These are phyloP conservation scores for Brassica cretica DNA, from an alignment of 345 rosid genomes.

Conservation along the genomic window DNA sequence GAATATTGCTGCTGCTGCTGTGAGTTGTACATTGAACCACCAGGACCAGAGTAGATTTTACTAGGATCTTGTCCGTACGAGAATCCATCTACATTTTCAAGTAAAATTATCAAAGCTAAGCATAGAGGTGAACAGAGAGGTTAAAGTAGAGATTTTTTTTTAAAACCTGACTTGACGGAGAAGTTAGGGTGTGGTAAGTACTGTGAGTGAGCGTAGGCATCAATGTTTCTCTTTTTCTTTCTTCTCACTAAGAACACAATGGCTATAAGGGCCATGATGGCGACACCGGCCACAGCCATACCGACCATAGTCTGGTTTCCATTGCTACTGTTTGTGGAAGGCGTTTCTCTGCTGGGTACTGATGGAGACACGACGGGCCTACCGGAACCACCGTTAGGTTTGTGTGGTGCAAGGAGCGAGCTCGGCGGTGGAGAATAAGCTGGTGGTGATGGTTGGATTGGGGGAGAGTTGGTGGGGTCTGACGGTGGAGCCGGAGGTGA, in stretches of 20 bases:
- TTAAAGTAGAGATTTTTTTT: background rate
- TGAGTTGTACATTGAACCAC: conserved; percentile 43
- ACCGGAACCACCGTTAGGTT: background rate
- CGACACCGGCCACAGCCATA: conserved; percentile 44
- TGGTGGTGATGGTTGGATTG: background rate
- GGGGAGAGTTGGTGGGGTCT: background rate
- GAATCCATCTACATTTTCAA: conserved; percentile 50
- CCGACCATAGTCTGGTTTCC: conserved; percentile 34
- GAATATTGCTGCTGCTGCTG: conserved; percentile 44
- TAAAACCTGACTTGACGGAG: conserved; percentile 54
- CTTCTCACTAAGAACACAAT: conserved; percentile 41
- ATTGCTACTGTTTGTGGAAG: conserved; percentile 12
- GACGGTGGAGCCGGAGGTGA: background rate
- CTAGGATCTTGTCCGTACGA: conserved; percentile 46
- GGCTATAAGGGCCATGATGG: conserved; percentile 52
- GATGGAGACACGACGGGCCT: conserved; percentile 27
- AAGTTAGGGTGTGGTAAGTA: conserved; percentile 55
- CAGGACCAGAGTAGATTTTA: conserved; percentile 40
- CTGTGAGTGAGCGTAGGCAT: conserved; percentile 28
- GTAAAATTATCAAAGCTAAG: background rate
- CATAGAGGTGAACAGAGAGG: background rate
- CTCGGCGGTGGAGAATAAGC: conserved; percentile 5
- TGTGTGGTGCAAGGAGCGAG: conserved; percentile 18
- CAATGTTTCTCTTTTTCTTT: conserved; percentile 46
- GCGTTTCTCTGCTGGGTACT: background rate